These are phyloP conservation scores for Xylaria telfairii DNA, from an alignment of 495 filamentous ascomycete genomes.

Conservation along the genomic window DNA sequence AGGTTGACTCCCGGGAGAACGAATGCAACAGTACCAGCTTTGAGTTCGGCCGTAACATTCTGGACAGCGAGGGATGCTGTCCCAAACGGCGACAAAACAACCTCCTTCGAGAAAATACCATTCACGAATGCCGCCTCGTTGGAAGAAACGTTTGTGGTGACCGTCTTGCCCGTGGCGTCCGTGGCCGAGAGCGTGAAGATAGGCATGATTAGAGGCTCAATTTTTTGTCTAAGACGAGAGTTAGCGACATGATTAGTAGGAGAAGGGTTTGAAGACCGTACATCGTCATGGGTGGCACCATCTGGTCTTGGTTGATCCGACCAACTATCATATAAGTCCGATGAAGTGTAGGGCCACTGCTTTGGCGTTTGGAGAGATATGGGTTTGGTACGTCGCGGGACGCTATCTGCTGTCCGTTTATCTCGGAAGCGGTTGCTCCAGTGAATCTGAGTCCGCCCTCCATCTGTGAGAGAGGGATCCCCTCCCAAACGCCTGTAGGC, in stretches of 20 bases:
- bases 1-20: slow-evolving; percentile 70
- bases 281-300: slow-evolving; percentile 47
- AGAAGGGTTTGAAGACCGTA: slow-evolving; percentile 34
- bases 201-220: slow-evolving; percentile 68
- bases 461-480: slow-evolving; percentile 61
- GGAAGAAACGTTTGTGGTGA: slow-evolving; percentile 67
- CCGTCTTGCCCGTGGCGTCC: slow-evolving; percentile 46
- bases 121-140: slow-evolving; percentile 72
- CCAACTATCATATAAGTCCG: slow-evolving; percentile 62
- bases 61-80: slow-evolving; percentile 49
- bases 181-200: slow-evolving; percentile 63
- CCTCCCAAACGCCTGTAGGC: slow-evolving; percentile 62
- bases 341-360: slow-evolving; percentile 38
- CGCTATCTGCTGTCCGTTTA: slow-evolving; percentile 27
- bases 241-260: neutral
- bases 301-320: slow-evolving; percentile 53
- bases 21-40: slow-evolving; percentile 58
- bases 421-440: slow-evolving; percentile 62
- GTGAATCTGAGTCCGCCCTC: slow-evolving; percentile 63
- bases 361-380: neutral
- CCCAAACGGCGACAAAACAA: slow-evolving; percentile 47
- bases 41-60: slow-evolving; percentile 37
- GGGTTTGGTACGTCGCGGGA: slow-evolving; percentile 35
- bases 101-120: slow-evolving; percentile 66
- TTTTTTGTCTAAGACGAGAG: slow-evolving; percentile 38